Percentiles rank a stretch among this genome's conserved stretches.
phyloP scores from a whole-genome alignment of 2,329 filamentous ascomycete genomes.

The Zymoseptoria pseudotritici region DNA sequence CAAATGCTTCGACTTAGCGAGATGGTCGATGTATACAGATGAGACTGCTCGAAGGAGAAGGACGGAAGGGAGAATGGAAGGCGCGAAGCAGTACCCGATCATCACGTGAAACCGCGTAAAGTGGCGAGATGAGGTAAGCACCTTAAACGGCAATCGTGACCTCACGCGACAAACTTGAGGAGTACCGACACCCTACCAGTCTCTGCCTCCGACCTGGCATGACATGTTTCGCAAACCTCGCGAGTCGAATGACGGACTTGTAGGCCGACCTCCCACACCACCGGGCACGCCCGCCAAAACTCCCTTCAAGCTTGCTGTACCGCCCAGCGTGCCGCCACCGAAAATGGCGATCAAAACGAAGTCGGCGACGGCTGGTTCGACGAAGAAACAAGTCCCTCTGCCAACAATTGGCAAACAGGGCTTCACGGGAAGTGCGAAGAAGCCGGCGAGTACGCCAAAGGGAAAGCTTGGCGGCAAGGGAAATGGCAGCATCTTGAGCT shows the following conservation, averaged over 20 bases:
- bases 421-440: conserved; percentile 26
- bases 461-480: conserved; percentile 35
- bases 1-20: too few relatives aligned
- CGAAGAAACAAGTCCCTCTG: conserved; percentile 17
- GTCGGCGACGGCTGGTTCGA: conserved; percentile 2
- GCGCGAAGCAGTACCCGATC: background rate
- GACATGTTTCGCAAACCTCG: conserved; percentile 50
- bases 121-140: background rate
- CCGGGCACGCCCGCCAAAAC: conserved; percentile 27
- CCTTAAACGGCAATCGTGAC: background rate
- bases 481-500: conserved; percentile 47
- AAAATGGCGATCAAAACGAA: conserved; percentile 27
- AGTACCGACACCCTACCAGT: background rate
- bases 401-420: conserved; percentile 26
- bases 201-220: background rate
- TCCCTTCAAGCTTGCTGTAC: conserved; percentile 25
- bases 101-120: background rate
- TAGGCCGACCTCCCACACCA: conserved; percentile 48
- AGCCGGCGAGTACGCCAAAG: conserved; percentile 28
- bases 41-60: background rate
- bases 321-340: conserved; percentile 23
- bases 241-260: conserved; percentile 32
- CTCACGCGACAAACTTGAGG: background rate
- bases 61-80: background rate
- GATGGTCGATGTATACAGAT: too few relatives aligned